Evolutionary conservation across 257 asterid species (phyloP).

Genomic region (Solanum commersonii): DNA sequence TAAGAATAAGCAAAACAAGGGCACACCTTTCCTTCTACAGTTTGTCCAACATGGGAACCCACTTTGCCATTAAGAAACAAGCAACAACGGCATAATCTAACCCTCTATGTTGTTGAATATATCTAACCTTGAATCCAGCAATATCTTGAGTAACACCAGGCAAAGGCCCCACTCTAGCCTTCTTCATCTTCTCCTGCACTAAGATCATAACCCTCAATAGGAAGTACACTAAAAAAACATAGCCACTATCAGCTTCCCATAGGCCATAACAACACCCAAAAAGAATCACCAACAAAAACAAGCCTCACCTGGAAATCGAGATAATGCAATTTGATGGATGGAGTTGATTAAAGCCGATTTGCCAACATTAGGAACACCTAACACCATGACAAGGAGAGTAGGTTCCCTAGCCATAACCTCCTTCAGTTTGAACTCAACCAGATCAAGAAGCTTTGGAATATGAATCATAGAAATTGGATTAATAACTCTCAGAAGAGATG

Average conservation of each 20-base stretch:
- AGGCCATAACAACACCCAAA: not conserved
- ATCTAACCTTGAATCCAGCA: slow-evolving; percentile 88
- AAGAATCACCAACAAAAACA: not conserved
- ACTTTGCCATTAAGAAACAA: not conserved
- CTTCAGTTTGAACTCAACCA: slow-evolving; percentile 82
- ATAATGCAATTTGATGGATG: slow-evolving; percentile 71
- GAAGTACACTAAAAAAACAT: not conserved
- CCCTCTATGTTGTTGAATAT: not conserved
- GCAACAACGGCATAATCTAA: not conserved
- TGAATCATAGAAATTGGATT: slow-evolving; percentile 4
- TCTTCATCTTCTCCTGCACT: slow-evolving; percentile 87
- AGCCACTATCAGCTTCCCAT: not conserved
- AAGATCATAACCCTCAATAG: slow-evolving; percentile 28
- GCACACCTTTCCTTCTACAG: not conserved
- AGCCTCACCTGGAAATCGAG: slow-evolving; percentile 72
- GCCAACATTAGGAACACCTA: slow-evolving; percentile 98
- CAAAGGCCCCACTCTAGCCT: slow-evolving; percentile 90
- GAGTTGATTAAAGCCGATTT: slow-evolving; percentile 85
- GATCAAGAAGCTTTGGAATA: slow-evolving; percentile 71
- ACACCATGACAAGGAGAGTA: slow-evolving; percentile 87
- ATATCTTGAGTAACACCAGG: slow-evolving; percentile 99
- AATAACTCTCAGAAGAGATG: not conserved
- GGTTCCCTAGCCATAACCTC: slow-evolving; percentile 81
- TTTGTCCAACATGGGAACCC: not conserved
- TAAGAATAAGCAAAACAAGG: not conserved